Base-by-base conservation (phyloP, 2,329 filamentous ascomycete genomes). In the Trichophyton equinum region DNA sequence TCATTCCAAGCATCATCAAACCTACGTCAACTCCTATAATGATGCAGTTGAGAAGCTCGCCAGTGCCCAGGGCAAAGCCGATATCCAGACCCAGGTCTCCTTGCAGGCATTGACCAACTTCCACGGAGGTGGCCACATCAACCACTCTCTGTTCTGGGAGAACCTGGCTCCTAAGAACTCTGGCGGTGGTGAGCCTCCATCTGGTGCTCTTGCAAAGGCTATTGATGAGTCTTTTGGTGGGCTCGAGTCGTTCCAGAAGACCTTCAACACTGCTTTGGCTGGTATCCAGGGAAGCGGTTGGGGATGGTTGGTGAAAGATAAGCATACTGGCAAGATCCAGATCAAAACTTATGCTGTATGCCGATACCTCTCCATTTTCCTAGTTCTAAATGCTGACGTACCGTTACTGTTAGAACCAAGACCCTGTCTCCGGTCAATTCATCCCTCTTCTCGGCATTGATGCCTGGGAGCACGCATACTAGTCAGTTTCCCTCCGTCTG, bases 391-490 rank as follows among this genome's bases (percentile, higher is more conserved):
- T 30, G 42, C 38, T 27, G 4, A 42, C 44, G 2, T 30, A 1
- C 13, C 15, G 15, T 53, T 53, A 6, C 57, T 61, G 27, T 30
- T 61, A 80, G 73, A 95, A 95, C 80, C 90, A 95, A 79, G 90
- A 95, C 74, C 88, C 91, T 27, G 88, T 96, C 33, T 82, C 90
- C 13, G 91, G 91, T 57, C 87, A 87, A 73, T 89, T 87, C 73
- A 81, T 85, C 69, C 91, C 91, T 42, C 79, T 96, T 57, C 78
- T 96, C 55, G 91, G 91, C 61, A 87, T 96, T 70, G 91, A 96
- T 78, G 91, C 91, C 60, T 96, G 91, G 91, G 91, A 96, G 81
- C 91, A 96, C 77, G 91, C 91, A 59, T 95, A 95, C 81, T 95
- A 95, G 80, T 82, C 74, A 77, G 79, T 76, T 46, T 46, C 42